Evolutionary conservation across 371 early-diverging fungal genomes (phyloP).

Genomic region (Haplosporangium sp.): DNA sequence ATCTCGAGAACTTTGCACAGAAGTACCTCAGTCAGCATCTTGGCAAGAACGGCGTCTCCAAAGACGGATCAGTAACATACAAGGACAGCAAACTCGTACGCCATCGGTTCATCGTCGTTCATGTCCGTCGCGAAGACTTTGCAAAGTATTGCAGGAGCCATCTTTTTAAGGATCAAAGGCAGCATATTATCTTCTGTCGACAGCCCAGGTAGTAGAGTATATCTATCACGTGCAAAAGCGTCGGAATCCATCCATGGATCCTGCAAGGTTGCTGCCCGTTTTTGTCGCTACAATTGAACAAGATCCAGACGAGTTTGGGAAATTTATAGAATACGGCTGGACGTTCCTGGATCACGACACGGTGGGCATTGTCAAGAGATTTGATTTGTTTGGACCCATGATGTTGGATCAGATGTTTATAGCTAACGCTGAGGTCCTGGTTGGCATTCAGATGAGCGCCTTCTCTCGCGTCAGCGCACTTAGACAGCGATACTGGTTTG

Average conservation of each 20-base stretch:
- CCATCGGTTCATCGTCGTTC: slow-evolving; percentile 32
- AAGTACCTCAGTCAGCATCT: slow-evolving; percentile 21
- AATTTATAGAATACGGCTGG: slow-evolving; percentile 32
- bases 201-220: slow-evolving; percentile 10
- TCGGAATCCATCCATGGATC: slow-evolving; percentile 12
- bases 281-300: slow-evolving; percentile 48
- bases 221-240: slow-evolving; percentile 15
- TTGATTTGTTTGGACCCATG: slow-evolving; percentile 53
- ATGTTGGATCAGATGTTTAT: slow-evolving; percentile 50
- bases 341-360: slow-evolving; percentile 26
- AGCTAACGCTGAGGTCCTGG: slow-evolving; percentile 38
- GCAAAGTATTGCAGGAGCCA: slow-evolving; percentile 30
- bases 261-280: slow-evolving; percentile 26
- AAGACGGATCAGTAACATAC: neutral
- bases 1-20: slow-evolving; percentile 34
- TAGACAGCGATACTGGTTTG: slow-evolving; percentile 43
- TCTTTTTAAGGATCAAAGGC: slow-evolving; percentile 21
- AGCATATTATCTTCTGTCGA: slow-evolving; percentile 37
- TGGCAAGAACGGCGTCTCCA: neutral
- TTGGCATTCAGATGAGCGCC: slow-evolving; percentile 46
- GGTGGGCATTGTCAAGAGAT: slow-evolving; percentile 25
- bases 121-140: slow-evolving; percentile 46
- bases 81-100: neutral
- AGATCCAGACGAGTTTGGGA: slow-evolving; percentile 24
- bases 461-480: slow-evolving; percentile 48